Evolutionary conservation across 2,329 filamentous ascomycete genomes (phyloP).

Genomic region (Xylaria polymorpha): DNA sequence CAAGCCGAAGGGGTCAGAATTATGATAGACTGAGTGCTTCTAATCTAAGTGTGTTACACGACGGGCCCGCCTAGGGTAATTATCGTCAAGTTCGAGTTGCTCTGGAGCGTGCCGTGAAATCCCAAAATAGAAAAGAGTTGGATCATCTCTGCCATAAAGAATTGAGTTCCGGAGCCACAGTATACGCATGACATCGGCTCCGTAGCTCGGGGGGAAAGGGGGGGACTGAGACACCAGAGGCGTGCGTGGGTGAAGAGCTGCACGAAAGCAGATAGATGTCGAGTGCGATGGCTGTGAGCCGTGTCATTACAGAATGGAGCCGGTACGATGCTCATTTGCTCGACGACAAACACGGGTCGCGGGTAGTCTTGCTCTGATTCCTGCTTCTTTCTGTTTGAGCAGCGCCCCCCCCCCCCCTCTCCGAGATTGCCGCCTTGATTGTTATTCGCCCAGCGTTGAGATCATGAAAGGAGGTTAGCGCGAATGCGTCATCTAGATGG

Average conservation of each 20-base stretch:
- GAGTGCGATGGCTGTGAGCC: constrained; percentile 11
- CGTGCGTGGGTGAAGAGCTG: constrained; percentile 6
- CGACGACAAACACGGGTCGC: constrained; percentile 34
- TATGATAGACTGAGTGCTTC: constrained; percentile 16
- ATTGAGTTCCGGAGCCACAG: neutral
- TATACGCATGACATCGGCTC: neutral
- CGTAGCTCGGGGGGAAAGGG: neutral
- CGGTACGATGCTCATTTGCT: constrained; percentile 21
- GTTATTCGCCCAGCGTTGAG: constrained; percentile 7
- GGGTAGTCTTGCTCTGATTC: constrained; percentile 27
- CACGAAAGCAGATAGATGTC: constrained; percentile 6
- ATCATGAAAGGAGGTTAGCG: constrained; percentile 23
- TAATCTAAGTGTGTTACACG: constrained; percentile 28
- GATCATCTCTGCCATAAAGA: neutral
- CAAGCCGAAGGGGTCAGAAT: constrained; percentile 2
- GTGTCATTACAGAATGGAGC: constrained; percentile 13
- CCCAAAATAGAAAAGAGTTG: constrained; percentile 11
- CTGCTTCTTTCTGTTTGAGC: constrained; percentile 32
- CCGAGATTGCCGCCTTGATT: constrained; percentile 19
- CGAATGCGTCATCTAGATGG: constrained; percentile 23
- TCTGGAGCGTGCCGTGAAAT: constrained; percentile 4
- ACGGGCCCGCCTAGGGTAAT: constrained; percentile 2
- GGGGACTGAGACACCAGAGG: constrained; percentile 1
- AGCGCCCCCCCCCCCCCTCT: no score
- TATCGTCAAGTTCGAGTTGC: constrained; percentile 20